Evolutionary conservation across 768 basidiomycete genomes (phyloP).

Genomic region (Porphyrellus cyaneotinctus): DNA sequence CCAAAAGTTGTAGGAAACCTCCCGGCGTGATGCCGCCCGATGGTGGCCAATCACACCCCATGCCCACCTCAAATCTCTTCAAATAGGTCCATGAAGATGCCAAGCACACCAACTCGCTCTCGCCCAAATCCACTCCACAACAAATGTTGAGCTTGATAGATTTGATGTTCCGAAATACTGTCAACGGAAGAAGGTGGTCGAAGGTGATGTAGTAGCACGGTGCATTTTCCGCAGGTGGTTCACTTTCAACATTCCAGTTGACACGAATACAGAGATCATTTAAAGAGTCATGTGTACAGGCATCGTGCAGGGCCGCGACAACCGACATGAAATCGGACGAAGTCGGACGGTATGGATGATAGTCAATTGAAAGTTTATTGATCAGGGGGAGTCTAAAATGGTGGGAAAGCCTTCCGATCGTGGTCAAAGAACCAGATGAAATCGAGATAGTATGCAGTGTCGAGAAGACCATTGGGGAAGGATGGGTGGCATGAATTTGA

Average conservation of each 20-base stretch:
- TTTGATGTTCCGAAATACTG: neutral
- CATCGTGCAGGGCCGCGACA: too few relatives aligned
- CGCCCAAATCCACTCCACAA: neutral
- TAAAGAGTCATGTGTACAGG: neutral
- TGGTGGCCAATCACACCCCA: neutral
- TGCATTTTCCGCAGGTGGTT: neutral
- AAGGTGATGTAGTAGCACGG: neutral
- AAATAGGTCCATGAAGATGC: neutral
- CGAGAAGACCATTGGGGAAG: neutral
- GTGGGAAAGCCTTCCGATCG: too few relatives aligned
- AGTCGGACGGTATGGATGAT: too few relatives aligned
- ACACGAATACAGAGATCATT: neutral
- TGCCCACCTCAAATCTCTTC: neutral
- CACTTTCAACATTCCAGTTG: neutral
- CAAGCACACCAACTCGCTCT: neutral
- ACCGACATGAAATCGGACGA: too few relatives aligned
- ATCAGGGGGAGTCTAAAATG: too few relatives aligned
- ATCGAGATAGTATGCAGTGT: neutral
- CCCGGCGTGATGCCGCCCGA: neutral
- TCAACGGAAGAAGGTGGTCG: neutral
- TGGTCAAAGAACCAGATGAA: too few relatives aligned
- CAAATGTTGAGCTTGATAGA: neutral
- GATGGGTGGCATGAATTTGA: neutral
- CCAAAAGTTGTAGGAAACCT: neutral
- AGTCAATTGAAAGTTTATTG: too few relatives aligned